Evolutionary conservation across 768 basidiomycete species (phyloP), one percentile per base, ranked within the genome.

Genomic region (Lactifluus pinguis): DNA sequence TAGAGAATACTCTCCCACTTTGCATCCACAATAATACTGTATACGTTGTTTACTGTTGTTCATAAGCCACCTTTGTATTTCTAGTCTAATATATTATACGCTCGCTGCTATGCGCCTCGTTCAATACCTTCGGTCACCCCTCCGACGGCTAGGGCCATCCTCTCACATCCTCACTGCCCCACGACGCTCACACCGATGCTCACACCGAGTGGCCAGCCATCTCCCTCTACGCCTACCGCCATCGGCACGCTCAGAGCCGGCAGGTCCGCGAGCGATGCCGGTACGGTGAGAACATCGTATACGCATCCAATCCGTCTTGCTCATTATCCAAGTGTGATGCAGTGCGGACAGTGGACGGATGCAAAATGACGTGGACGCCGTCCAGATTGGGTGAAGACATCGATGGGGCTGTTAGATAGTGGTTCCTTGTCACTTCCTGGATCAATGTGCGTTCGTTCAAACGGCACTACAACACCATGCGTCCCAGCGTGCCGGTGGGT

Each of bases 261-360:
- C 15, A 98, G 68, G 0, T 95, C 94, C 0, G 91, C 94, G 39
- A 99, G 75, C 0, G 90, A 93, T 4, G 93, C 94, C 0, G 94
- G 93, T 0, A 95, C 91, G 0, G 93, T 95, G 62, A 98, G 75
- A 6, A 95, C 82, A 64, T 98, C 95, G 90, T 80, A 69, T 98
- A 98, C 36, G 83, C 77, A 48, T 79, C 77, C 52, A 86, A 67
- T 5, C 50, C 62, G 14, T 68, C 56, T 13, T 59, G 64, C 17
- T 65, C 55, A 6, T 65, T 53, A 6, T 68, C 63, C 2, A 95
- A 75, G 2, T 55, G 72, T 0, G 94, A 94, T 0, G 95, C 95
- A 0, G 86, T 86, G 17, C 82, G 80, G 41, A 95, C 92, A 1
- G 92, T 85, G 0, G 92, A 90, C 0, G 91, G 92, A 67, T 95